phyloP scores from a whole-genome alignment of 2,329 filamentous ascomycete genomes.

The Phialophora tarda region DNA sequence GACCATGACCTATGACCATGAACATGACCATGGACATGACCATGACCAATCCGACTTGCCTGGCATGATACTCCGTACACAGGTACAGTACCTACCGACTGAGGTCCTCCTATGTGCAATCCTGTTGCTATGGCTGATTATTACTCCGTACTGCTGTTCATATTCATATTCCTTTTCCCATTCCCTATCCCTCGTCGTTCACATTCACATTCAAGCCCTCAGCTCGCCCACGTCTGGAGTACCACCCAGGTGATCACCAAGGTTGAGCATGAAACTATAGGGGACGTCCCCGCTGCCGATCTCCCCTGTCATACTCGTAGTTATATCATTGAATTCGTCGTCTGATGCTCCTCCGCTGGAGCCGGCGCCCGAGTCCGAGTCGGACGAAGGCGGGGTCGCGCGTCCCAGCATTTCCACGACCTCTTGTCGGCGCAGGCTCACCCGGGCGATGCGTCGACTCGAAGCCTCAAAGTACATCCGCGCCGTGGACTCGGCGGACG shows the following conservation, averaged over 20 bases:
- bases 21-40: no score
- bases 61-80: no score
- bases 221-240: background rate
- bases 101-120: no score
- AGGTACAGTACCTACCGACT: no score
- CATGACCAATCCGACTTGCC: no score
- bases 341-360: background rate
- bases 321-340: background rate
- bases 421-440: conserved; percentile 8
- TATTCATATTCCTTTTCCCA: background rate
- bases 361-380: background rate
- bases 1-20: no score
- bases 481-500: conserved; percentile 13
- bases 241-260: background rate
- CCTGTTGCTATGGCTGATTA: no score
- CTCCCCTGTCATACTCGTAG: background rate
- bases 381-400: conserved; percentile 8
- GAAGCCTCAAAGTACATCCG: conserved; percentile 19
- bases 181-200: background rate
- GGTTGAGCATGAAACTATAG: background rate
- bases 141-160: no score
- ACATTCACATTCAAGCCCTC: background rate
- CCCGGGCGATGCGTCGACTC: conserved; percentile 16
- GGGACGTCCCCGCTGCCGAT: background rate
- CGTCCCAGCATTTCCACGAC: conserved; percentile 5